A percentile compares a stretch with the other conserved stretches of the same genome.
These are phyloP conservation scores for Collybiopsis confluens DNA, from an alignment of 768 basidiomycete species.

Conservation along the genomic window DNA sequence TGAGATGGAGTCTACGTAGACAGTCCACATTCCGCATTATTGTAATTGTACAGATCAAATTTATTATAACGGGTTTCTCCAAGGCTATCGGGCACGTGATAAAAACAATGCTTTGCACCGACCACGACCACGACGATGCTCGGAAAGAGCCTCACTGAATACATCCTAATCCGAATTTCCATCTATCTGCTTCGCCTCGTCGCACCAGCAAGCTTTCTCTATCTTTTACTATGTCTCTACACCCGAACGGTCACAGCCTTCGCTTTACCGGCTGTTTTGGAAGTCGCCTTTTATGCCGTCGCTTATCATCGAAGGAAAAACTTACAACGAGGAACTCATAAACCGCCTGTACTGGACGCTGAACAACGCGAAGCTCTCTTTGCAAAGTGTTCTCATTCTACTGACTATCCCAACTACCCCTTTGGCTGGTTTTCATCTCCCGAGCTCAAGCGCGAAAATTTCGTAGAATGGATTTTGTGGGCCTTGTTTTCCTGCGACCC, in stretches of 20 bases:
- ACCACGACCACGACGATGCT: no score
- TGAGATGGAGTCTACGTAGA: no score
- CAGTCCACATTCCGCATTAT: no score
- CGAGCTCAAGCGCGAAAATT: conserved; percentile 40
- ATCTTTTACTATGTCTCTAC: not conserved
- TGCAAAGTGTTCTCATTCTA: conserved; percentile 34
- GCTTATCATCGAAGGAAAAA: conserved; percentile 42
- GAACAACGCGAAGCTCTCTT: conserved; percentile 45
- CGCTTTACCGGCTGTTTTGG: conserved; percentile 32
- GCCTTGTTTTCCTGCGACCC: conserved; percentile 47
- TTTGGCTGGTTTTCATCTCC: conserved; percentile 51
- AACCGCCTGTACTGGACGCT: conserved; percentile 34
- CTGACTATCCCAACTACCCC: conserved; percentile 16
- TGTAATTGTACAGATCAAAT: no score
- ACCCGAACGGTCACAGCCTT: not conserved
- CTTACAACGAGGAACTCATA: not conserved
- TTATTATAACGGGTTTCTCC: no score
- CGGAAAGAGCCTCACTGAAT: not conserved
- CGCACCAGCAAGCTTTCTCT: conserved; percentile 44
- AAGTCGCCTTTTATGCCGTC: conserved; percentile 44
- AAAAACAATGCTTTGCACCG: no score
- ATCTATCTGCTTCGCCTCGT: conserved; percentile 45
- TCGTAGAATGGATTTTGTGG: conserved; percentile 63
- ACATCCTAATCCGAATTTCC: conserved; percentile 44
- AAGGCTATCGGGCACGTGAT: no score